phyloP scores from a whole-genome alignment of 768 basidiomycete genomes.

The Tubosaeta brunneosetosa region DNA sequence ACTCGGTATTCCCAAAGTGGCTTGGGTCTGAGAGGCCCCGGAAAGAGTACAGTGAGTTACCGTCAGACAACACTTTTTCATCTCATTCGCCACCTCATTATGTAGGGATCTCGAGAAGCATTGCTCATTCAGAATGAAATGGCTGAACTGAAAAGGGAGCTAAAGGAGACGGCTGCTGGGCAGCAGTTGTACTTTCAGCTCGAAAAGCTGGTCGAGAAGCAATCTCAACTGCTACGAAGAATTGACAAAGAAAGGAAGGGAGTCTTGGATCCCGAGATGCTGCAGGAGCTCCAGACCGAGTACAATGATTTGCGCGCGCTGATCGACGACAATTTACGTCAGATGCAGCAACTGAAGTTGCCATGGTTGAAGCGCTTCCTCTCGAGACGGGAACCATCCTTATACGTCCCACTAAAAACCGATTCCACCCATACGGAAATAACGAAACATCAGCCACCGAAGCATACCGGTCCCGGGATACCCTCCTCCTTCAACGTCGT shows the following conservation, averaged over 20 bases:
- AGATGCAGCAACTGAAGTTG: conserved; percentile 9
- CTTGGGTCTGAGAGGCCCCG: not conserved
- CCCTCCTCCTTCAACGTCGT: not conserved
- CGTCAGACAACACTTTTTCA: not conserved
- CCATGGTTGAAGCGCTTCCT: conserved; percentile 4
- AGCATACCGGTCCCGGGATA: not conserved
- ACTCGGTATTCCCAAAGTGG: not conserved
- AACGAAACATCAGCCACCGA: too few species aligned
- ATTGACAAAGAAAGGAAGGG: conserved; percentile 10
- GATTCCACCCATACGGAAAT: too few species aligned
- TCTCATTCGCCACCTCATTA: conserved; percentile 5
- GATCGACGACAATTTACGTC: conserved; percentile 4
- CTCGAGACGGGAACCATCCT: too few species aligned
- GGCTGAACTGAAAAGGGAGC: not conserved
- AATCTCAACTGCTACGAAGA: conserved; percentile 1
- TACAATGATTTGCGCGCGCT: not conserved
- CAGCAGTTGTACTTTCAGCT: conserved; percentile 6
- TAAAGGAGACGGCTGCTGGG: conserved; percentile 9
- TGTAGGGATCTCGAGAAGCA: not conserved
- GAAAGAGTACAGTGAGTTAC: not conserved
- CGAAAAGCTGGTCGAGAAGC: conserved; percentile 8
- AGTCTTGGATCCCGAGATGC: not conserved
- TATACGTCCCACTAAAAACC: too few species aligned
- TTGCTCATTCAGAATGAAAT: conserved; percentile 11
- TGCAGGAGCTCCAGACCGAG: conserved; percentile 7